A percentile compares a stretch with the other conserved stretches of the same genome.
These are phyloP conservation scores for Hylodesmum podocarpum DNA, from an alignment of 306 rosid genomes.

Conservation along the genomic window DNA sequence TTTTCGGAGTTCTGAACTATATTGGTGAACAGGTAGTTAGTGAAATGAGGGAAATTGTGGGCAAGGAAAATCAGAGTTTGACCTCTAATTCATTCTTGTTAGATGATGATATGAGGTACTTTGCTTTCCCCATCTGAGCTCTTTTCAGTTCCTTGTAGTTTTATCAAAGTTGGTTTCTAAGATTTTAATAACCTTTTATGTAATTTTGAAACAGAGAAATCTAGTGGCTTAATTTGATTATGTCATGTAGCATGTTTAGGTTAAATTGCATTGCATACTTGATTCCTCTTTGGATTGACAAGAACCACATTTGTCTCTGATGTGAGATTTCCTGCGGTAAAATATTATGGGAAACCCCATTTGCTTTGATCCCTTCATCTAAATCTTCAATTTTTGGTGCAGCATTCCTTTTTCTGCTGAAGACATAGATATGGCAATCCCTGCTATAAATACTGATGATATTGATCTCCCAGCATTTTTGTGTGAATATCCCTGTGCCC, in stretches of 20 bases:
- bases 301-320: not conserved
- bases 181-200: not conserved
- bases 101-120: conserved; percentile 84
- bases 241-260: not conserved
- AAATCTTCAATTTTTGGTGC: conserved; percentile 34
- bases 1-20: conserved; percentile 16
- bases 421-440: conserved; percentile 82
- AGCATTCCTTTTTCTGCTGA: conserved; percentile 95
- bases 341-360: not conserved
- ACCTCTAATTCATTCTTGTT: conserved; percentile 80
- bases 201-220: conserved; percentile 9
- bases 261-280: not conserved
- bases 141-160: not conserved
- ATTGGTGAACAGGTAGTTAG: conserved; percentile 66
- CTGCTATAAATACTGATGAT: conserved; percentile 69
- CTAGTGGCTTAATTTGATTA: not conserved
- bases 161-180: not conserved
- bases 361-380: conserved; percentile 8
- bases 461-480: conserved; percentile 61
- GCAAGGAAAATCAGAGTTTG: conserved; percentile 72
- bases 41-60: conserved; percentile 79
- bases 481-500: conserved; percentile 68
- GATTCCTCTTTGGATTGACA: not conserved
- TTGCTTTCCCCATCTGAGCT: not conserved
- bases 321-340: not conserved